Evolutionary conservation across 495 filamentous ascomycete species (phyloP).

Genomic region (Talaromyces borbonicus): DNA sequence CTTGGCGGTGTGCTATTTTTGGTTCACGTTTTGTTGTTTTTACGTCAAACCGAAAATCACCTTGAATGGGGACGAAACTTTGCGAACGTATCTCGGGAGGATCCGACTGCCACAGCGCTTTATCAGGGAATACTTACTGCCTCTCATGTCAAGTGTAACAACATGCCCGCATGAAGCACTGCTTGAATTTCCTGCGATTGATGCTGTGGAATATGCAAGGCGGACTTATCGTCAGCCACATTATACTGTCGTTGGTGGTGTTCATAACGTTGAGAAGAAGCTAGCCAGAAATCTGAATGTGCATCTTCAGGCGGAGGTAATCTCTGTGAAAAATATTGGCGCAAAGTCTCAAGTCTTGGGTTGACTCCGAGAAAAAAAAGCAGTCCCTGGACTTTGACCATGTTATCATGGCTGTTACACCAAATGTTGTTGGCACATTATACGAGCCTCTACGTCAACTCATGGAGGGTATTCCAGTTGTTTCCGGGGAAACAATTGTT

Average conservation of each 20-base stretch:
- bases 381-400: conserved; percentile 13
- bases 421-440: conserved; percentile 30
- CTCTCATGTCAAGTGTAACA: conserved; percentile 40
- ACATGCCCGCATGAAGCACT: conserved; percentile 44
- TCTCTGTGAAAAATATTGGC: conserved; percentile 9
- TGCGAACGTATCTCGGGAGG: conserved; percentile 33
- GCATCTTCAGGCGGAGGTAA: conserved; percentile 13
- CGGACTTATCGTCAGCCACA: conserved; percentile 36
- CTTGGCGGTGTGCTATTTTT: conserved; percentile 33
- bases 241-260: conserved; percentile 38
- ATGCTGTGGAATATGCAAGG: conserved; percentile 37
- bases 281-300: conserved; percentile 25
- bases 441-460: conserved; percentile 27
- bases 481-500: conserved; percentile 31
- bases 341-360: conserved; percentile 13
- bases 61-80: conserved; percentile 21
- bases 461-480: conserved; percentile 33
- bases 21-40: conserved; percentile 40
- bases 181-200: conserved; percentile 40
- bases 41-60: conserved; percentile 22
- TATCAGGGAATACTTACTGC: conserved; percentile 36
- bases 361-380: neutral
- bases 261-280: conserved; percentile 33
- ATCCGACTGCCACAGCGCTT: conserved; percentile 36
- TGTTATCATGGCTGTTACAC: conserved; percentile 39